A percentile compares a stretch with the other conserved stretches of the same genome.
Evolutionary conservation across 164 flowering plant species (phyloP).

Genomic region (Aristolochia fimbriata): DNA sequence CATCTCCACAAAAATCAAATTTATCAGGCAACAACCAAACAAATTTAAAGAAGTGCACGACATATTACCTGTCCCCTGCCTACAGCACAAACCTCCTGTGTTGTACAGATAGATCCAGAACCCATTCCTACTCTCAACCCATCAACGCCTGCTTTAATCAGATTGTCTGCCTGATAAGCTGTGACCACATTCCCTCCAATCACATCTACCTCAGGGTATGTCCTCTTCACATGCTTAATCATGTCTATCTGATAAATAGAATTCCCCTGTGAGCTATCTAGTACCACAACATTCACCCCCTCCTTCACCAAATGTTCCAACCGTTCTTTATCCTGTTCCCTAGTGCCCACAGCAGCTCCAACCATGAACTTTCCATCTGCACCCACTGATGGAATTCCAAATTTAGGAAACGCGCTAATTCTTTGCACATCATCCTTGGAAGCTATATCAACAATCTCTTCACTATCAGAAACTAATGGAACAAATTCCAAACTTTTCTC

Average conservation of each 20-base stretch:
- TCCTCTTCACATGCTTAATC: conserved; percentile 69
- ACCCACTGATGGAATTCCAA: conserved; percentile 57
- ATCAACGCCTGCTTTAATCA: conserved; percentile 88
- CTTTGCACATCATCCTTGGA: conserved; percentile 54
- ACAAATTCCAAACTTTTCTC: conserved; percentile 32
- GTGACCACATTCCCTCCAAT: conserved; percentile 93
- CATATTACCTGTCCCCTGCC: conserved; percentile 82
- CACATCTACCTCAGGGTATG: conserved; percentile 64
- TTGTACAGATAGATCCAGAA: conserved; percentile 93
- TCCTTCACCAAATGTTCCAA: conserved; percentile 79
- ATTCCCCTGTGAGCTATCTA: conserved; percentile 95
- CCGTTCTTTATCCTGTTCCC: conserved; percentile 80
- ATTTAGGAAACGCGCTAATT: conserved; percentile 44
- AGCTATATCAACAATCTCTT: conserved; percentile 56
- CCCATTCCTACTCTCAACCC: conserved; percentile 97
- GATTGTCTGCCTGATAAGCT: conserved; percentile 59
- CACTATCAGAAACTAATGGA: conserved; percentile 38
- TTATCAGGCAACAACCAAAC: not conserved
- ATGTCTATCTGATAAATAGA: conserved; percentile 83
- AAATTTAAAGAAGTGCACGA: not conserved
- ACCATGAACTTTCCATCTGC: conserved; percentile 64
- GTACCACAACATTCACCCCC: conserved; percentile 60
- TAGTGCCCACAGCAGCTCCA: conserved; percentile 81
- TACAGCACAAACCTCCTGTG: conserved; percentile 94
- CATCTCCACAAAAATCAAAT: not conserved